Evolutionary conservation across 1,139 yeast species (phyloP).

Genomic region (Pichia sp.): DNA sequence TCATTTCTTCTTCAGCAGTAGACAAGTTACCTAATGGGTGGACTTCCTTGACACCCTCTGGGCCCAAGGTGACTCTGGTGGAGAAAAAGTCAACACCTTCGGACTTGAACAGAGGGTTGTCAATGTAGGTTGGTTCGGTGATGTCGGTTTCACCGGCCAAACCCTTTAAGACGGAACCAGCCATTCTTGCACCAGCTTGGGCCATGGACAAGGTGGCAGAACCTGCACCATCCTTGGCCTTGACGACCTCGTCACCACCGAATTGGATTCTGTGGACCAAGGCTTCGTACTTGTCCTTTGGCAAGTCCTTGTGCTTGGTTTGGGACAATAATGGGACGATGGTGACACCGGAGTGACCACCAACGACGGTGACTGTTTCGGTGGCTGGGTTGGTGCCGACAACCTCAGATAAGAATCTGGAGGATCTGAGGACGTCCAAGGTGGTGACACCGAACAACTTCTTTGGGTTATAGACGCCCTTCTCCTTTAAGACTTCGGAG

Average conservation of each 20-base stretch:
- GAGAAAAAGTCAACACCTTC: slow-evolving; percentile 92
- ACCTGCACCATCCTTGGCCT: slow-evolving; percentile 98
- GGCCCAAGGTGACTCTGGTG: slow-evolving; percentile 83
- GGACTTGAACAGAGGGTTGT: slow-evolving; percentile 75
- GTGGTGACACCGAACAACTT: slow-evolving; percentile 97
- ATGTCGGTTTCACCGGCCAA: slow-evolving; percentile 64
- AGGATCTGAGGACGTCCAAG: slow-evolving; percentile 88
- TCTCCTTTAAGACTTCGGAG: slow-evolving; percentile 84
- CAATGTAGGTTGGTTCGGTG: slow-evolving; percentile 76
- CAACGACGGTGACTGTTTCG: slow-evolving; percentile 78
- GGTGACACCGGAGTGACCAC: slow-evolving; percentile 99
- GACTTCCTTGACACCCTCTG: slow-evolving; percentile 79
- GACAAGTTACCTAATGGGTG: slow-evolving; percentile 58
- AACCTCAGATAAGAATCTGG: slow-evolving; percentile 81
- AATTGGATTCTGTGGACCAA: slow-evolving; percentile 92
- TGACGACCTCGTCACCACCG: slow-evolving; percentile 98
- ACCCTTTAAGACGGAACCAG: slow-evolving; percentile 80
- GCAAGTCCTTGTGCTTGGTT: slow-evolving; percentile 52
- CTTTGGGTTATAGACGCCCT: slow-evolving; percentile 86
- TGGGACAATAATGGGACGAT: slow-evolving; percentile 91
- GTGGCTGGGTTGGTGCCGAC: slow-evolving; percentile 54
- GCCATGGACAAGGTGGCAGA: slow-evolving; percentile 99
- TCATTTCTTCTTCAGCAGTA: slow-evolving; percentile 65
- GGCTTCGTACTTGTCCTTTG: slow-evolving; percentile 55
- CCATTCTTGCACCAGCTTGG: slow-evolving; percentile 93